phyloP scores from a whole-genome alignment of 257 asterid species.

The Thymus quinquecostatus region DNA sequence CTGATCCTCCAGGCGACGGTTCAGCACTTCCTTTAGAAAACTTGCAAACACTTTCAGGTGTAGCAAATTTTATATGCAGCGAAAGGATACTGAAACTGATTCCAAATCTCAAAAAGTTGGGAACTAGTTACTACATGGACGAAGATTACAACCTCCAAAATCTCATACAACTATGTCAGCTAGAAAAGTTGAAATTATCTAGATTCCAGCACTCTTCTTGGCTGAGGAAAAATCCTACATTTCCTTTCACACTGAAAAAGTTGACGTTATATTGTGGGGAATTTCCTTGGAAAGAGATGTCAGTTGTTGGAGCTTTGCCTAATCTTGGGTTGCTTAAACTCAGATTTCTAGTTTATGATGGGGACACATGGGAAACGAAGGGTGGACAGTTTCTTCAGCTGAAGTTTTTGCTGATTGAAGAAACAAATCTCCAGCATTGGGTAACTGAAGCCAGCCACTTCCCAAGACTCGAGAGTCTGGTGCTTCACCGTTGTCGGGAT shows the following conservation, averaged over 20 bases:
- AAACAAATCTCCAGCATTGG: no score
- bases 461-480: no score
- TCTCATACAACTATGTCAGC: neutral
- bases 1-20: neutral
- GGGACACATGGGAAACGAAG: conserved; percentile 3
- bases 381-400: neutral
- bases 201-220: neutral
- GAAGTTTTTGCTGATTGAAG: no score
- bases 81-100: neutral
- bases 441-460: no score
- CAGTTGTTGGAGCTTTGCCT: neutral
- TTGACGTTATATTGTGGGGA: neutral
- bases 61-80: neutral
- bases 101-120: neutral
- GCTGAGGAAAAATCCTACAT: neutral
- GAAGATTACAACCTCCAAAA: neutral
- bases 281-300: conserved; percentile 19
- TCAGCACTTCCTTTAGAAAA: neutral
- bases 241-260: neutral
- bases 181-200: neutral
- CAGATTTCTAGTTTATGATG: neutral
- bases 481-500: no score
- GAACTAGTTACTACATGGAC: neutral
- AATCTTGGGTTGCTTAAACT: neutral
- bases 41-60: neutral